Percentiles rank a stretch among this genome's conserved stretches.
Conservation (phyloP, 164 flowering plant species). For the Echeveria elegans region DNA sequence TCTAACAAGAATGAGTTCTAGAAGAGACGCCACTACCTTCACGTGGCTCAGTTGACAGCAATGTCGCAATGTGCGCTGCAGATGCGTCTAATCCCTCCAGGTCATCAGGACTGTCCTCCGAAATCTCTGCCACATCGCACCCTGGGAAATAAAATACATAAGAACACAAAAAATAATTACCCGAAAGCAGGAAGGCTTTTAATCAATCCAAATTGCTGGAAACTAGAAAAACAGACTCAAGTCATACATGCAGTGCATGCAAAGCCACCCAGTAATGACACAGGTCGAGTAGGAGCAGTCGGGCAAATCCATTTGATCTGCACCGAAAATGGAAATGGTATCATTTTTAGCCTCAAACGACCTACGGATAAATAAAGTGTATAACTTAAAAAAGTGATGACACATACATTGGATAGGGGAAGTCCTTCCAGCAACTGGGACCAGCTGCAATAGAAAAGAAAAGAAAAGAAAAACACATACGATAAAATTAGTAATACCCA, state of each 20-base stretch:
- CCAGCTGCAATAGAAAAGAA: conserved; percentile 35
- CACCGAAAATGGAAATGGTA: conserved; percentile 4
- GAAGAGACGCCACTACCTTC: conserved; percentile 50
- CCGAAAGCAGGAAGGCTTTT: too few relatives aligned
- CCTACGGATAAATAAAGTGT: not conserved
- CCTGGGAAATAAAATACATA: conserved; percentile 37
- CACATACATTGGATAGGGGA: conserved; percentile 62
- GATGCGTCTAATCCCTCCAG: conserved; percentile 90
- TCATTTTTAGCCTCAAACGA: not conserved
- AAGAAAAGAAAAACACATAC: too few relatives aligned
- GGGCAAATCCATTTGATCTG: conserved; percentile 84
- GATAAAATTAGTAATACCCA: too few relatives aligned
- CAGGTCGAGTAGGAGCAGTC: conserved; percentile 77
- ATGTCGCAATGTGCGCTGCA: conserved; percentile 88
- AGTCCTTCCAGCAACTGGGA: conserved; percentile 62
- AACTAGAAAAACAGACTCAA: not conserved
- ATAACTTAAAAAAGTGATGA: not conserved
- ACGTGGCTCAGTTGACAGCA: conserved; percentile 87
- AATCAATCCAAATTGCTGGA: not conserved
- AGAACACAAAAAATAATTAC: conserved; percentile 7
- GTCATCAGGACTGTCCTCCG: conserved; percentile 86
- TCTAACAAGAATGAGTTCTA: not conserved
- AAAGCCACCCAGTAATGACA: conserved; percentile 55
- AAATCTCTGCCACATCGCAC: conserved; percentile 90
- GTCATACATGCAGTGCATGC: conserved; percentile 65